Evolutionary conservation across 352 stramenopile genomes (phyloP).

Genomic region (Elongisporangium prolatum): DNA sequence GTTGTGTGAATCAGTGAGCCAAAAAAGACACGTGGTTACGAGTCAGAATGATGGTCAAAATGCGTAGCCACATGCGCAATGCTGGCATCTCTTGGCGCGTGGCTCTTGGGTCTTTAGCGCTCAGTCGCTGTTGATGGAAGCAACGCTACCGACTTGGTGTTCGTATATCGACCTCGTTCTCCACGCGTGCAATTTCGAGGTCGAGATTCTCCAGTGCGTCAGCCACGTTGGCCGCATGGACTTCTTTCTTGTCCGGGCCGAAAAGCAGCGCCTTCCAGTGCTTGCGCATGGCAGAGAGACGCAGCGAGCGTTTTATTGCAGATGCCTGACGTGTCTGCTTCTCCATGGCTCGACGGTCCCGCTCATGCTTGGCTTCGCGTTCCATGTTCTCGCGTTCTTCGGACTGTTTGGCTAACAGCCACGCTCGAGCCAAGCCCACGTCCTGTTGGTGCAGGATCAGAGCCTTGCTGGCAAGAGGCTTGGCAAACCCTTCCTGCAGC

Average conservation of each 20-base stretch:
- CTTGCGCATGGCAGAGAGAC: slow-evolving; percentile 12
- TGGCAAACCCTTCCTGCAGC: slow-evolving; percentile 29
- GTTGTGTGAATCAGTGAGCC: slow-evolving; percentile 3
- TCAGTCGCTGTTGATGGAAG: background rate
- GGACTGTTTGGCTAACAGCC: slow-evolving; percentile 19
- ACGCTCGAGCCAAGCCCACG: slow-evolving; percentile 21
- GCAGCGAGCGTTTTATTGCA: slow-evolving; percentile 18
- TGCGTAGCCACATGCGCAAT: slow-evolving; percentile 3
- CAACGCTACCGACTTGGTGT: background rate
- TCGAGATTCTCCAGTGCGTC: slow-evolving; percentile 35
- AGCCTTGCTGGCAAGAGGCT: slow-evolving; percentile 31
- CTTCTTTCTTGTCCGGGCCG: slow-evolving; percentile 20
- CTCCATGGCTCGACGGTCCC: slow-evolving; percentile 6
- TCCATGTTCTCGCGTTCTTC: slow-evolving; percentile 18
- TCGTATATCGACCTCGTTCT: slow-evolving; percentile 5
- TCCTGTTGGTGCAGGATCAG: slow-evolving; percentile 28
- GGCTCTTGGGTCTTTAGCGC: slow-evolving; percentile 6
- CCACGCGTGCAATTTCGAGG: slow-evolving; percentile 25
- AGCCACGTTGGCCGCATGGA: slow-evolving; percentile 18
- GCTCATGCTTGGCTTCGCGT: background rate
- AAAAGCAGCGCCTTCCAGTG: slow-evolving; percentile 19
- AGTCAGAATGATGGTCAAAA: background rate
- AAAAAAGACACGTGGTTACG: background rate
- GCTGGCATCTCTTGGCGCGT: slow-evolving; percentile 2
- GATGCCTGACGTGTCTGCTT: slow-evolving; percentile 8